Conservation (phyloP, 352 stramenopile species). For the Globisporangium recalcitrans region DNA sequence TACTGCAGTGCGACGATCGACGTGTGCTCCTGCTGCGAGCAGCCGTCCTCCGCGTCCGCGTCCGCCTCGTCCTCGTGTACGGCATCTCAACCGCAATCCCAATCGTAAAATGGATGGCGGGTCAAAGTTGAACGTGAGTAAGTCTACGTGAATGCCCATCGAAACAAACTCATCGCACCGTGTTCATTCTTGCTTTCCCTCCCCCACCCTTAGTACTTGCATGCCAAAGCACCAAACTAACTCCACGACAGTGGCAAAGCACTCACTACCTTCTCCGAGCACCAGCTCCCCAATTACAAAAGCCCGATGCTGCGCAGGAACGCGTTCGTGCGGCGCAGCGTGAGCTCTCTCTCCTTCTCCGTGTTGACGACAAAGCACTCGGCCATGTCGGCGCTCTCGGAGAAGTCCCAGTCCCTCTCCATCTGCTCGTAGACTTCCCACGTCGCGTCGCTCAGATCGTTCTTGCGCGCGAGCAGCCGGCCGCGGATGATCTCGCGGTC, state of each 20-base stretch:
- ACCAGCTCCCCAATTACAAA: neutral
- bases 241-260: neutral
- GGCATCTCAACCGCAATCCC: slow-evolving; percentile 4
- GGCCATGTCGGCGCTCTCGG: slow-evolving; percentile 26
- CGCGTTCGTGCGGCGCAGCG: slow-evolving; percentile 40
- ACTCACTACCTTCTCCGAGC: neutral
- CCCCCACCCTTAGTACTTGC: too few species aligned
- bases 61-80: slow-evolving; percentile 1
- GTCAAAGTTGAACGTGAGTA: neutral
- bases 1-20: slow-evolving; percentile 33
- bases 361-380: slow-evolving; percentile 59
- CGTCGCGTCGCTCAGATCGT: slow-evolving; percentile 59
- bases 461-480: slow-evolving; percentile 50
- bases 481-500: slow-evolving; percentile 66
- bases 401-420: slow-evolving; percentile 40
- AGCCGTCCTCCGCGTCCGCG: neutral
- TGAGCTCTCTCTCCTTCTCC: slow-evolving; percentile 68
- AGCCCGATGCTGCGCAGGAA: slow-evolving; percentile 52
- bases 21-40: slow-evolving; percentile 12
- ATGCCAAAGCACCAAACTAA: neutral
- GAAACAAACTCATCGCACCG: too few species aligned
- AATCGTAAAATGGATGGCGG: neutral
- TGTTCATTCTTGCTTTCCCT: neutral
- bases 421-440: slow-evolving; percentile 69
- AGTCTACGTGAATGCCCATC: too few species aligned